Evolutionary conservation across 768 basidiomycete species (phyloP), one percentile per base, ranked within the genome.

Genomic region (Saitozyma sp.): DNA sequence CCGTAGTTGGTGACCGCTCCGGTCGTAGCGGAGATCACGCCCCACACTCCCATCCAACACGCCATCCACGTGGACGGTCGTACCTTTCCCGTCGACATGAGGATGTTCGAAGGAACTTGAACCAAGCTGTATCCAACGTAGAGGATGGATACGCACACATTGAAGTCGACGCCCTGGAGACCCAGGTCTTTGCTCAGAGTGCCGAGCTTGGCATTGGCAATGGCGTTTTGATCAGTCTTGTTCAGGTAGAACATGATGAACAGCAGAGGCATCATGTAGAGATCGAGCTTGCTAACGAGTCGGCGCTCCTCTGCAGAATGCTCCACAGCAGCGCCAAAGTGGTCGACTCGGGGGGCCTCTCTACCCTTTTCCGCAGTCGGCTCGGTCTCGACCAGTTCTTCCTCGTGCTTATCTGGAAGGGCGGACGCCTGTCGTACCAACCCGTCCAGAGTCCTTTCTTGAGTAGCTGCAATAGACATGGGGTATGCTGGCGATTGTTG

Each of bases 1-100:
- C 49, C 51, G 48, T 75, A 92, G 74, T 79, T 83, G 38, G 80
- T 79, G 4, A 83, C 80, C 55, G 83, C 77, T 8, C 80, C 83
- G 10, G 82, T 83, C 1, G 81, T 62, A 45, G 71, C 67, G 10
- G 81, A 78, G 56, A 84, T 81, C 9, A 80, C 48, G 17, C 64
- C 73, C 72, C 72, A 75, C 46, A 61, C 39, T 54, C 52, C 49
- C 59, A 65, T 59, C 62, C 57, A 59, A 39, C 58, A 50, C 17
- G 48, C 6, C 57, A 55, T 64, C 57, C 46, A 64, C 7, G 53
- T 9, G 37, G 52, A 59, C 3, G 63, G 57, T 50, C 57, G 16
- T 6, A 59, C 58, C 29, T 51, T 48, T 39, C 46, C 54, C 19
- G 53, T 58, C 19, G 51, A 53, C 19, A 78, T 61, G 53, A 76